Evolutionary conservation across 805 yeast species (phyloP).

Genomic region (Cyberlindnera americana): DNA sequence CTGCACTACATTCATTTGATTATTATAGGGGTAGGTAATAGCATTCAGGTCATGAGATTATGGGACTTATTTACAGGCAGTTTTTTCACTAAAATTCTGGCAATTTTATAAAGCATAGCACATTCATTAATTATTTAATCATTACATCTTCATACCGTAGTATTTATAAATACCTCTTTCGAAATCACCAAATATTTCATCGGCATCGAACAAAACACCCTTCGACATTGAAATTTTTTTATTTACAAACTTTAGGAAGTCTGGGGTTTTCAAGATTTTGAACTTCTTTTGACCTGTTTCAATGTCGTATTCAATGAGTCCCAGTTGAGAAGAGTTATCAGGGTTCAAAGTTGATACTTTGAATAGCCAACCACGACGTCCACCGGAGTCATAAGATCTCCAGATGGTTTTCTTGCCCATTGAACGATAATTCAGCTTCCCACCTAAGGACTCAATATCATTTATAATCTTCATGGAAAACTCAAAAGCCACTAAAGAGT

Average conservation of each 20-base stretch:
- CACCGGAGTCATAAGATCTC: slow-evolving; percentile 39
- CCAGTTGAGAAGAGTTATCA: slow-evolving; percentile 30
- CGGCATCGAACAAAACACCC: slow-evolving; percentile 35
- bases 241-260: slow-evolving; percentile 37
- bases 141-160: slow-evolving; percentile 37
- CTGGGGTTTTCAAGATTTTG: slow-evolving; percentile 36
- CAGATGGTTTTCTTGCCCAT: slow-evolving; percentile 26
- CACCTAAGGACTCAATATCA: slow-evolving; percentile 37
- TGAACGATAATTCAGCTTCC: slow-evolving; percentile 22
- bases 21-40: slow-evolving; percentile 7
- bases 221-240: slow-evolving; percentile 34
- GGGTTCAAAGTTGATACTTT: slow-evolving; percentile 35
- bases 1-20: slow-evolving; percentile 8
- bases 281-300: slow-evolving; percentile 59
- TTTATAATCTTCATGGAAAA: slow-evolving; percentile 54
- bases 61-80: slow-evolving; percentile 3
- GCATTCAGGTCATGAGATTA: background rate
- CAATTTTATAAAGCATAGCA: no score
- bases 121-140: no score
- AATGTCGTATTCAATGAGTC: slow-evolving; percentile 55
- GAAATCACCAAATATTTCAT: slow-evolving; percentile 38
- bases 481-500: slow-evolving; percentile 61
- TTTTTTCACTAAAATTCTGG: background rate
- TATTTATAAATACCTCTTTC: slow-evolving; percentile 44
- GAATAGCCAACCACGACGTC: slow-evolving; percentile 81